Percentiles rank a stretch among this genome's conserved stretches.
These are phyloP conservation scores for Elsinoe batatas DNA, from an alignment of 2,329 filamentous ascomycete genomes.

Conservation along the genomic window DNA sequence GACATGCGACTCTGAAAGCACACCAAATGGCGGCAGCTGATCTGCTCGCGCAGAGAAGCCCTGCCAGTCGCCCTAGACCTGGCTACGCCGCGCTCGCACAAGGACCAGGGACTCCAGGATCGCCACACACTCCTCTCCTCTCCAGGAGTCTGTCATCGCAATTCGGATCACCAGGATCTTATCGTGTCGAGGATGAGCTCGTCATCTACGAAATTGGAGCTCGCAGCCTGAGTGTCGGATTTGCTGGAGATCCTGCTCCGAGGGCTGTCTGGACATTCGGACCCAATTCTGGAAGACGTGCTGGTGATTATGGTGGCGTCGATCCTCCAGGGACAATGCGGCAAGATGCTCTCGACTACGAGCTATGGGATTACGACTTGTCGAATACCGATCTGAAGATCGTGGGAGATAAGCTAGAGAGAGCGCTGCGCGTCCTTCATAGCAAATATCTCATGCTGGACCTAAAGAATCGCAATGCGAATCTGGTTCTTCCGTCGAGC, in stretches of 20 bases:
- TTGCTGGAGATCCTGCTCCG: conserved; percentile 71
- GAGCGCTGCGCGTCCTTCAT: conserved; percentile 70
- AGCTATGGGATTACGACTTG: conserved; percentile 74
- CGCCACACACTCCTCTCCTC: conserved; percentile 48
- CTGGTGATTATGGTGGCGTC: conserved; percentile 63
- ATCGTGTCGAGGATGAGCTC: conserved; percentile 61
- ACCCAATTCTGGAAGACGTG: conserved; percentile 64
- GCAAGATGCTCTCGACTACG: conserved; percentile 45
- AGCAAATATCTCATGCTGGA: conserved; percentile 64
- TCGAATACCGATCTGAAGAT: conserved; percentile 64
- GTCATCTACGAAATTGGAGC: conserved; percentile 76
- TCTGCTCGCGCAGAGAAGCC: conserved; percentile 13
- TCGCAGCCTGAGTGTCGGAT: conserved; percentile 69
- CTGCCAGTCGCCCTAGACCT: conserved; percentile 12
- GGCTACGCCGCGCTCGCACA: conserved; percentile 22
- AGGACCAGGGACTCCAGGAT: conserved; percentile 46
- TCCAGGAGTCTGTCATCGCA: conserved; percentile 50
- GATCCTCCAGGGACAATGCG: conserved; percentile 40
- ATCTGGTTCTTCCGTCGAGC: conserved; percentile 66
- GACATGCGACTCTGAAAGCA: not conserved
- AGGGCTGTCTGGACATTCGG: conserved; percentile 62
- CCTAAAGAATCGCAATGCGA: conserved; percentile 54
- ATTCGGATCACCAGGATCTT: conserved; percentile 49
- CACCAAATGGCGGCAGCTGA: conserved; percentile 12
- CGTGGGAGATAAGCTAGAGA: conserved; percentile 77